Evolutionary conservation across 768 basidiomycete species (phyloP).

Genomic region (Termitomyces eurrhizus): DNA sequence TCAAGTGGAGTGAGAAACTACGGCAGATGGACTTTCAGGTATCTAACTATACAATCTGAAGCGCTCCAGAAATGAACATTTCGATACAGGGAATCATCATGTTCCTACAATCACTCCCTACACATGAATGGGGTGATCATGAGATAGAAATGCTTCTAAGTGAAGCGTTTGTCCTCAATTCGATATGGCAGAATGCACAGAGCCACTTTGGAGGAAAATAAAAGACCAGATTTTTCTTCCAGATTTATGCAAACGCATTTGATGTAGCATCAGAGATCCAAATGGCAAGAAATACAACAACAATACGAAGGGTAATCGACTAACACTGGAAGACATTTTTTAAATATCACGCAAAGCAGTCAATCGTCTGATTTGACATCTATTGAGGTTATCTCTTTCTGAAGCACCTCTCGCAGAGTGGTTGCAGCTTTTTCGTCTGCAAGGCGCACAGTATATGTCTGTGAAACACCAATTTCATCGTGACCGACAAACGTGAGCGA

Average conservation of each 20-base stretch:
- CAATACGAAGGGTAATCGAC: not conserved
- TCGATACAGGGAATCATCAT: slow-evolving; percentile 88
- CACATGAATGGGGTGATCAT: slow-evolving; percentile 92
- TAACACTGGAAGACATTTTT: not conserved
- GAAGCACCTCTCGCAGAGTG: slow-evolving; percentile 54
- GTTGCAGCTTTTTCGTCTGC: slow-evolving; percentile 55
- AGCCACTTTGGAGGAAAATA: slow-evolving; percentile 73
- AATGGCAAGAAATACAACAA: not conserved
- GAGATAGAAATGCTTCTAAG: slow-evolving; percentile 94
- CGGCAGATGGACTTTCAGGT: slow-evolving; percentile 99
- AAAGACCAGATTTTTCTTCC: slow-evolving; percentile 6
- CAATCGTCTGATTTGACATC: slow-evolving; percentile 30
- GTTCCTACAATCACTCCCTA: slow-evolving; percentile 92
- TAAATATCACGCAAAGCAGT: not conserved
- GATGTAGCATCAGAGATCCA: slow-evolving; percentile 5
- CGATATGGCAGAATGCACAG: slow-evolving; percentile 90
- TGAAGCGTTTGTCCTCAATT: slow-evolving; percentile 92
- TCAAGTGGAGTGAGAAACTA: slow-evolving; percentile 91
- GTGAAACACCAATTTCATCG: slow-evolving; percentile 46
- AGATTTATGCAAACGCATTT: slow-evolving; percentile 7
- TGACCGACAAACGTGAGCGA: slow-evolving; percentile 67
- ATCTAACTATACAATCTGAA: slow-evolving; percentile 16
- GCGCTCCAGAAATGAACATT: not conserved
- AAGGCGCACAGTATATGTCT: slow-evolving; percentile 59
- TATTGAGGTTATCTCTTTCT: slow-evolving; percentile 55